Conservation (phyloP, 73 alveolate genomes). For the Paramecium sonneborni region DNA sequence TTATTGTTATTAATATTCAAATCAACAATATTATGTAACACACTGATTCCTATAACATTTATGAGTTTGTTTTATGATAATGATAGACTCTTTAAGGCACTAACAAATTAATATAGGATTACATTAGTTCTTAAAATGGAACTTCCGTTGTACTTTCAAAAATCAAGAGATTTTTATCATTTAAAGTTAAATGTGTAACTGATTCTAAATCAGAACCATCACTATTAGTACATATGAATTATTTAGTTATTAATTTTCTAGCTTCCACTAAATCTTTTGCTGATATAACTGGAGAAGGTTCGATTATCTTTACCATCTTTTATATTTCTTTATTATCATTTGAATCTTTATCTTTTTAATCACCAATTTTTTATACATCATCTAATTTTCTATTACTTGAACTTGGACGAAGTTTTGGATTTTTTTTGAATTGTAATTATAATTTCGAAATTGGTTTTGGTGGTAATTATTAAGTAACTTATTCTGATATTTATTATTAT, state of each 20-base stretch:
- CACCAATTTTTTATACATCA: not conserved
- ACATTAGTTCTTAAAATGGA: not conserved
- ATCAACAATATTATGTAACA: not conserved
- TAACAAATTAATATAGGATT: not conserved
- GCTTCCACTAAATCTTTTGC: not conserved
- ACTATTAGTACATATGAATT: not conserved
- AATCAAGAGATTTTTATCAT: not conserved
- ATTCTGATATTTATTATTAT: not conserved
- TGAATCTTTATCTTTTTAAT: not conserved
- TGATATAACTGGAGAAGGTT: not conserved
- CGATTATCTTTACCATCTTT: not conserved
- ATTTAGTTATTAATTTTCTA: not conserved
- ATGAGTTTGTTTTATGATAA: not conserved
- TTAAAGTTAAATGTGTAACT: not conserved
- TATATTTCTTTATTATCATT: not conserved
- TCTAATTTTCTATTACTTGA: not conserved
- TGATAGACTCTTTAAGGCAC: not conserved
- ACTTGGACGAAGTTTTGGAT: not conserved
- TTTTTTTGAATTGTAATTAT: not conserved
- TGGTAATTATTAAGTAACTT: not conserved
- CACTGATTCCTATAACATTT: slow-evolving; percentile 19
- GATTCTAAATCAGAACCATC: slow-evolving; percentile 17
- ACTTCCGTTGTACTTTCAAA: slow-evolving; percentile 30
- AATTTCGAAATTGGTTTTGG: not conserved
- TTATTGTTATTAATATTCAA: not conserved